These are phyloP conservation scores for Apophysomyces elegans DNA, from an alignment of 371 early-diverging fungal species.

Conservation along the genomic window DNA sequence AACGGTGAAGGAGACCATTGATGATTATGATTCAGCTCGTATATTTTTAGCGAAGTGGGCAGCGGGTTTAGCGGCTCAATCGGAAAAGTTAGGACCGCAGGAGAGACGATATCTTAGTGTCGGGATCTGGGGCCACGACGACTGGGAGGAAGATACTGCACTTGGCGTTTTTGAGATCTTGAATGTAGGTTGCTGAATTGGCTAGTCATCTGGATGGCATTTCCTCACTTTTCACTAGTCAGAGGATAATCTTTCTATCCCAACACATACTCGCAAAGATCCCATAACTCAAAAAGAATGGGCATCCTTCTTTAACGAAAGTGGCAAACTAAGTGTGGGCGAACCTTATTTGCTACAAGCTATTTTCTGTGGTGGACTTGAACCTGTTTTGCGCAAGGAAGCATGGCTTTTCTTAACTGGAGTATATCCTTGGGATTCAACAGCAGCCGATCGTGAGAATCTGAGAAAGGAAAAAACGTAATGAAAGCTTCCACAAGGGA, in stretches of 20 bases:
- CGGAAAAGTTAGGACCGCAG: conserved; percentile 32
- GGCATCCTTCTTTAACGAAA: conserved; percentile 70
- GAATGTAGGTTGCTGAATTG: conserved; percentile 31
- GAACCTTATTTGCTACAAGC: conserved; percentile 58
- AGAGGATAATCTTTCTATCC: conserved; percentile 48
- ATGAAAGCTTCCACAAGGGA: background rate
- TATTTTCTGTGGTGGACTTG: conserved; percentile 80
- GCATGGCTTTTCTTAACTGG: conserved; percentile 88
- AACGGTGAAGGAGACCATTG: conserved; percentile 53
- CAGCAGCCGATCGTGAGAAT: conserved; percentile 62
- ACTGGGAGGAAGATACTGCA: conserved; percentile 49
- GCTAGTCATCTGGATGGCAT: background rate
- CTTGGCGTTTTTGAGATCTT: conserved; percentile 53
- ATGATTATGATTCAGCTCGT: conserved; percentile 86
- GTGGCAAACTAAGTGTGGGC: conserved; percentile 59
- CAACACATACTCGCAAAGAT: conserved; percentile 53
- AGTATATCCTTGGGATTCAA: conserved; percentile 81
- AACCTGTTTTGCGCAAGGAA: conserved; percentile 70
- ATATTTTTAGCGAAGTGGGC: conserved; percentile 90
- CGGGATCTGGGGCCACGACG: conserved; percentile 53
- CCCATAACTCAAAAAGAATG: conserved; percentile 78
- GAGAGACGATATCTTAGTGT: conserved; percentile 44
- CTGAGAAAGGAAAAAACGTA: conserved; percentile 60
- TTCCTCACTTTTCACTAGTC: conserved; percentile 22
- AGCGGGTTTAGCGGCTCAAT: conserved; percentile 58